A percentile compares a stretch with the other conserved stretches of the same genome.
phyloP scores from a whole-genome alignment of 2,329 filamentous ascomycete species.

The Zasmidium cellare region DNA sequence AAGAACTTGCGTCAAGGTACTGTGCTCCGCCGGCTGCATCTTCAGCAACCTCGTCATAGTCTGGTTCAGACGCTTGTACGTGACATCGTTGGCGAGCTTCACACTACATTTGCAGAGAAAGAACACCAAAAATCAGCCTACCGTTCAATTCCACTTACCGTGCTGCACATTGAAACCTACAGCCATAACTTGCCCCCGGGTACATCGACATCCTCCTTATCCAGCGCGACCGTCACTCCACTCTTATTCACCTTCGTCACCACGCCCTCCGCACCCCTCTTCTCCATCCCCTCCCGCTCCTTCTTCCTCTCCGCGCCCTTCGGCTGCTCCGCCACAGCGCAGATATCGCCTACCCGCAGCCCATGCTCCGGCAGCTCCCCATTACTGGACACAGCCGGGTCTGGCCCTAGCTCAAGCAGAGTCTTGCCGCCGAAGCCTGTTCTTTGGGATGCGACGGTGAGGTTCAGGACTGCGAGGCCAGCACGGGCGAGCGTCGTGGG shows the following conservation, averaged over 20 bases:
- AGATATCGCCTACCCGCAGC: conserved; percentile 74
- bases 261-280: conserved; percentile 68
- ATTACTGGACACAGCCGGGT: conserved; percentile 62
- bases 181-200: conserved; percentile 61
- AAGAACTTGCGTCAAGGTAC: conserved; percentile 59
- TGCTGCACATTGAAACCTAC: conserved; percentile 45
- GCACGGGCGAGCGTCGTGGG: conserved; percentile 71
- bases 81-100: conserved; percentile 67
- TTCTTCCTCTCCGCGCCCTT: conserved; percentile 69
- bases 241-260: conserved; percentile 63
- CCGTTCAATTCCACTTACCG: conserved; percentile 24
- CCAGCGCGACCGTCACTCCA: conserved; percentile 66
- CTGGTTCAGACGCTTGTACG: conserved; percentile 65
- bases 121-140: conserved; percentile 14
- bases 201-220: conserved; percentile 60
- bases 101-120: conserved; percentile 46
- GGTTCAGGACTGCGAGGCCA: conserved; percentile 76
- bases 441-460: conserved; percentile 71
- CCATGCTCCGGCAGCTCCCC: conserved; percentile 69
- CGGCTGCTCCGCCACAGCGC: conserved; percentile 73
- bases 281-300: conserved; percentile 70
- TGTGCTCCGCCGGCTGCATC: conserved; percentile 56
- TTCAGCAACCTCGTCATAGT: conserved; percentile 62
- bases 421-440: conserved; percentile 92
- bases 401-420: conserved; percentile 75